Conservation (phyloP, 345 rosid genomes). For the Hibiscus syriacus region DNA sequence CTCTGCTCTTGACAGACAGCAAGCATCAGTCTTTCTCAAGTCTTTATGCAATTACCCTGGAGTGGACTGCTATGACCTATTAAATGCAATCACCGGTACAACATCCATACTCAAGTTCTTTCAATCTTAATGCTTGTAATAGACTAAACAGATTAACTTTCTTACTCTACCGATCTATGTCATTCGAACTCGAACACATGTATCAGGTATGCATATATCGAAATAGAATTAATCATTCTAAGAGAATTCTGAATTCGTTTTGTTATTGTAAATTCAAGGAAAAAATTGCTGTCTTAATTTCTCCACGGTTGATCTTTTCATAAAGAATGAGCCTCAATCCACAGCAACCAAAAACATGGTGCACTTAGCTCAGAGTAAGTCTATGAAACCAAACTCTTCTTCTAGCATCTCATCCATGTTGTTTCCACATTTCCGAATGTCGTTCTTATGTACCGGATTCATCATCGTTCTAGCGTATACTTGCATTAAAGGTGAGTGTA, state of each 20-base stretch:
- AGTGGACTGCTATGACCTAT: conserved; percentile 64
- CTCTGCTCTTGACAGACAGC: conserved; percentile 30
- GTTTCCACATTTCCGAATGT: not conserved
- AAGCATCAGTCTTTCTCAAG: conserved; percentile 38
- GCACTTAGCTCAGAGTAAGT: too few species aligned
- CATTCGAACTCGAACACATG: too few species aligned
- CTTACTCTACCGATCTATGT: too few species aligned
- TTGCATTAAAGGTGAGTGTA: not conserved
- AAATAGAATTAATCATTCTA: not conserved
- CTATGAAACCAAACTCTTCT: not conserved
- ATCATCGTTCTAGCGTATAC: not conserved
- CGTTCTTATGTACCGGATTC: not conserved
- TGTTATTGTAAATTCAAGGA: conserved; percentile 28
- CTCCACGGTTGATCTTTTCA: conserved; percentile 52
- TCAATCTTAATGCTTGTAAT: not conserved
- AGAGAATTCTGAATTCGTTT: not conserved
- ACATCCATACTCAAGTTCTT: not conserved
- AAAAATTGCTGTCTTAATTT: conserved; percentile 82
- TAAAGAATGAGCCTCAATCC: conserved; percentile 69
- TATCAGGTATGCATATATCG: not conserved
- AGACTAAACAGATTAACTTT: not conserved
- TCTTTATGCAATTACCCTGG: conserved; percentile 51
- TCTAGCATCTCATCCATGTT: not conserved
- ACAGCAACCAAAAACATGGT: conserved; percentile 41
- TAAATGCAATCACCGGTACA: conserved; percentile 64